These are phyloP conservation scores for Penicillium sp. DNA, from an alignment of 2,329 filamentous ascomycete genomes.

Conservation along the genomic window DNA sequence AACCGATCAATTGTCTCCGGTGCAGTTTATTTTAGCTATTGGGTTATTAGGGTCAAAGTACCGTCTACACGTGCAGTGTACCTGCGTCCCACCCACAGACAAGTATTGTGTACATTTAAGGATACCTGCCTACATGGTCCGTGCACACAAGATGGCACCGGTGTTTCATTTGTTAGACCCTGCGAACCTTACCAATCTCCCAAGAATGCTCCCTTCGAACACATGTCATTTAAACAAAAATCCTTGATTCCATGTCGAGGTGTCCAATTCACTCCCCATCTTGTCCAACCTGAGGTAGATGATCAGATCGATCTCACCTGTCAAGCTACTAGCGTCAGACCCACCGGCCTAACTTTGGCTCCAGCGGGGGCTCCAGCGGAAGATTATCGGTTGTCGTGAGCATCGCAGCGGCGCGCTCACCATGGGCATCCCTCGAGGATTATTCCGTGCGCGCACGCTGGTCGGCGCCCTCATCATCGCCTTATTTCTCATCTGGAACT, in stretches of 20 bases:
- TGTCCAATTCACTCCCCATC: background rate
- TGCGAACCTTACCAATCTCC: background rate
- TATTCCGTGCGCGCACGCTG: slow-evolving; percentile 15
- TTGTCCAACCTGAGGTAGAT: background rate
- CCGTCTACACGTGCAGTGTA: no score
- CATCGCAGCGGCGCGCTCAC: background rate
- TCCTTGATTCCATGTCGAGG: background rate
- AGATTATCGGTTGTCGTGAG: background rate
- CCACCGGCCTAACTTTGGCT: background rate
- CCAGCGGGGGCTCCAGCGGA: background rate
- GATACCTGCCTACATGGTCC: background rate
- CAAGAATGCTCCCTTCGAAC: background rate
- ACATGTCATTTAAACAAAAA: background rate
- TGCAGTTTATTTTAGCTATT: no score
- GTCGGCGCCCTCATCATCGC: slow-evolving; percentile 5
- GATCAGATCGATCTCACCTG: background rate
- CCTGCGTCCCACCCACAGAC: no score
- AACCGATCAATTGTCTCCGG: no score
- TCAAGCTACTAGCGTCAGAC: background rate
- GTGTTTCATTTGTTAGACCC: background rate
- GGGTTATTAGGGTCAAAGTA: no score
- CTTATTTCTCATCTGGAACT: slow-evolving; percentile 8
- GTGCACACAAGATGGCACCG: background rate
- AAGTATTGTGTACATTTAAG: background rate
- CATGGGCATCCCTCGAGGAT: background rate